Conservation (phyloP, 106 monocot genomes). For the Phalaenopsis aphrodite region DNA sequence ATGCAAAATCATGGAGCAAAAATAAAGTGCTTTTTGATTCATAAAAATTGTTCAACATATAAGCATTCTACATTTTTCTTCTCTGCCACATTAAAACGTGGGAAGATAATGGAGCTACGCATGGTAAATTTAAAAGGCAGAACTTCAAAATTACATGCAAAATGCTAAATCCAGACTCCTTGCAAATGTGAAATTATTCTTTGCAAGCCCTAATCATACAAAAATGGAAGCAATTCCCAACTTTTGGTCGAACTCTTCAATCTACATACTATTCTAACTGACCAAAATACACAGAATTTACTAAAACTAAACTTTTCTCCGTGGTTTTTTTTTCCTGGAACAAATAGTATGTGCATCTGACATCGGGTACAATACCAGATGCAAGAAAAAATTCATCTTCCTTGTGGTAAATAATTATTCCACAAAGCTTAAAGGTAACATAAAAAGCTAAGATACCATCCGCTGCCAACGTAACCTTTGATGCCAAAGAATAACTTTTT, state of each 20-base stretch:
- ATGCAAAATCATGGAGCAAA: not conserved
- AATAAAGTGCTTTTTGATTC: not conserved
- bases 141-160: too few species aligned
- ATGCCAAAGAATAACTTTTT: too few species aligned
- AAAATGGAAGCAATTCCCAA: not conserved
- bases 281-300: not conserved
- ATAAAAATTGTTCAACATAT: not conserved
- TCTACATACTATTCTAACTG: not conserved
- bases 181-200: not conserved
- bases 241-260: not conserved
- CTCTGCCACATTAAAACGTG: not conserved
- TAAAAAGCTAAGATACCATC: too few species aligned
- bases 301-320: not conserved
- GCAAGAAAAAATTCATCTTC: too few species aligned
- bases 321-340: not conserved
- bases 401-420: too few species aligned
- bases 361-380: too few species aligned
- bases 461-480: too few species aligned
- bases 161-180: too few species aligned
- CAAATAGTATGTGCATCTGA: not conserved
- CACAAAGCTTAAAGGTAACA: too few species aligned
- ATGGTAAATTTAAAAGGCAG: too few species aligned
- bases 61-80: not conserved
- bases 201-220: not conserved
- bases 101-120: not conserved